Evolutionary conservation across 441 rosid species (phyloP).

Genomic region (Sinapis alba): DNA sequence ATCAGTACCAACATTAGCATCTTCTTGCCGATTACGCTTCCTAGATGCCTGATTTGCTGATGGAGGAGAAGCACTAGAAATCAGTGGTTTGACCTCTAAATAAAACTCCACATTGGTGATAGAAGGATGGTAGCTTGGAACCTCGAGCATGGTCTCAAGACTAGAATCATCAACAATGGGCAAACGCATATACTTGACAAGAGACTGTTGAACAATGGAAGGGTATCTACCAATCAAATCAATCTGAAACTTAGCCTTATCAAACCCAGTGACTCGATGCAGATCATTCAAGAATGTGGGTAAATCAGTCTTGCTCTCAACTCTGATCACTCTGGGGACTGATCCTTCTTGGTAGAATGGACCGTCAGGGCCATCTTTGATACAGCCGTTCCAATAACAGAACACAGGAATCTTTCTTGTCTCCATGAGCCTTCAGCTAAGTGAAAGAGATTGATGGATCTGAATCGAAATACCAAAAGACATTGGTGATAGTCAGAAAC

Average conservation of each 20-base stretch:
- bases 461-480: no score
- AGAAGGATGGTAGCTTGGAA: slow-evolving; percentile 16
- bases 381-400: slow-evolving; percentile 18
- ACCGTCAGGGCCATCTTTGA: slow-evolving; percentile 20
- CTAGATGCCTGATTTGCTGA: neutral
- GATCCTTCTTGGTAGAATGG: slow-evolving; percentile 30
- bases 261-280: slow-evolving; percentile 17
- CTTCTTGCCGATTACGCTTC: slow-evolving; percentile 1
- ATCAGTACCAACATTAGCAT: neutral
- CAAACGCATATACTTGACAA: neutral
- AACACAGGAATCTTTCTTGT: neutral
- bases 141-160: slow-evolving; percentile 24
- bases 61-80: neutral
- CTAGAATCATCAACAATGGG: neutral
- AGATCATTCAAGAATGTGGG: slow-evolving; percentile 7
- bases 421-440: neutral
- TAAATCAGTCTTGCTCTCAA: slow-evolving; percentile 1
- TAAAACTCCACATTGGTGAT: neutral
- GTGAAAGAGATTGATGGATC: neutral
- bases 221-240: neutral
- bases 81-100: neutral
- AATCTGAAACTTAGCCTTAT: neutral
- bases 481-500: neutral
- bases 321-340: slow-evolving; percentile 24
- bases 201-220: neutral